phyloP scores from a whole-genome alignment of 2,329 filamentous ascomycete genomes.

The Colletotrichum echinochloae region DNA sequence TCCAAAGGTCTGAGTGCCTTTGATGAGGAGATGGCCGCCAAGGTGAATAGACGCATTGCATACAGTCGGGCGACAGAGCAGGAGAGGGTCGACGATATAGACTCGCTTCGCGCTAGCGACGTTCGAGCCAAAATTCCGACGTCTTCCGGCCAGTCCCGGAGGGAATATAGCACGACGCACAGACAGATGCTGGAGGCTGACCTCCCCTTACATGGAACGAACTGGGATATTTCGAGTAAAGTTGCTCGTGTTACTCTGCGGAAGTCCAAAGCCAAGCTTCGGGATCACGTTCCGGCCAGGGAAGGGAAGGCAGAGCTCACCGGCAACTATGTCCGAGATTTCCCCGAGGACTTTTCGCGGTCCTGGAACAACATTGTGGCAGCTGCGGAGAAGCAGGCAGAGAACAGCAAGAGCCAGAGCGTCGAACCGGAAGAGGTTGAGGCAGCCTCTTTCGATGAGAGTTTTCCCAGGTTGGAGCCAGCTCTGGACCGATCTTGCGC shows the following conservation, averaged over 20 bases:
- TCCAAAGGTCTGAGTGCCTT: slow-evolving; percentile 53
- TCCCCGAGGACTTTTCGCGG: slow-evolving; percentile 62
- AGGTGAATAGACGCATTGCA: slow-evolving; percentile 42
- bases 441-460: slow-evolving; percentile 56
- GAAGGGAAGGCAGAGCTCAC: slow-evolving; percentile 48
- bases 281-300: slow-evolving; percentile 13
- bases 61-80: slow-evolving; percentile 32
- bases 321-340: slow-evolving; percentile 63
- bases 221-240: slow-evolving; percentile 38
- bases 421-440: slow-evolving; percentile 47
- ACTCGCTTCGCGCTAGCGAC: slow-evolving; percentile 43
- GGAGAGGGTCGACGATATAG: slow-evolving; percentile 44
- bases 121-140: slow-evolving; percentile 41
- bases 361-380: slow-evolving; percentile 53
- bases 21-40: slow-evolving; percentile 54
- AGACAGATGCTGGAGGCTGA: slow-evolving; percentile 35
- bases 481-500: slow-evolving; percentile 46
- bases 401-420: slow-evolving; percentile 15
- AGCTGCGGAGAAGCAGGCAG: slow-evolving; percentile 20
- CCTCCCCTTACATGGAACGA: slow-evolving; percentile 27
- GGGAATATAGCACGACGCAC: slow-evolving; percentile 35
- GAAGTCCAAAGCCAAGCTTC: slow-evolving; percentile 40
- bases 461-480: slow-evolving; percentile 52
- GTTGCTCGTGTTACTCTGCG: slow-evolving; percentile 32
- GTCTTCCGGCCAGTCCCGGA: slow-evolving; percentile 33